Conservation (phyloP, 257 asterid species). For the Forsythia viridissima region DNA sequence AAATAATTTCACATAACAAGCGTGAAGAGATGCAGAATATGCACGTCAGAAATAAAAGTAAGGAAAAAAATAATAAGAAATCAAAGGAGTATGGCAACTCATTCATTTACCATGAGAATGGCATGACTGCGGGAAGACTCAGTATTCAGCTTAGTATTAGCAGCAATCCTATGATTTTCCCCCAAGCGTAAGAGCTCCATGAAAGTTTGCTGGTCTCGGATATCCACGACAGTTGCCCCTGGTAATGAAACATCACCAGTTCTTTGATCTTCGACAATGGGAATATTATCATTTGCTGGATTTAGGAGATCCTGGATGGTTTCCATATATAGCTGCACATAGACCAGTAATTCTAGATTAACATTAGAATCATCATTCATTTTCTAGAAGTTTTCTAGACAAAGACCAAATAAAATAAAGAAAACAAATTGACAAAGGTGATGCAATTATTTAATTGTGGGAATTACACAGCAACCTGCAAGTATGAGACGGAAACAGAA, state of each 20-base stretch:
- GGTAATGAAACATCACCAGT: constrained; percentile 96
- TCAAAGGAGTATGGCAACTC: constrained; percentile 6
- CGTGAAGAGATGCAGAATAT: neutral
- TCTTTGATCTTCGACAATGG: constrained; percentile 94
- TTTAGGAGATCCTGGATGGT: constrained; percentile 88
- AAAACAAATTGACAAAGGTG: constrained; percentile 6
- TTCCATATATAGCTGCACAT: constrained; percentile 93
- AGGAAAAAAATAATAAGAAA: neutral
- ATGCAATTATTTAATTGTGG: constrained; percentile 7
- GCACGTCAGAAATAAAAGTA: neutral
- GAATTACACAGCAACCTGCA: constrained; percentile 65
- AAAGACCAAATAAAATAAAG: constrained; percentile 20
- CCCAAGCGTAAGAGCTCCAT: constrained; percentile 86
- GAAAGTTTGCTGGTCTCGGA: constrained; percentile 87
- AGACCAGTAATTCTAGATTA: constrained; percentile 23
- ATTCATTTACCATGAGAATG: constrained; percentile 78
- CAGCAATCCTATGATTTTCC: constrained; percentile 97
- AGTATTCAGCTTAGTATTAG: constrained; percentile 93
- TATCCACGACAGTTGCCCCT: constrained; percentile 89
- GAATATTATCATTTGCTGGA: constrained; percentile 90
- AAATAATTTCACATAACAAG: constrained; percentile 3
- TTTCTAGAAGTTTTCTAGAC: constrained; percentile 14
- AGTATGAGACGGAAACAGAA: constrained; percentile 80
- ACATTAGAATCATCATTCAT: constrained; percentile 16
- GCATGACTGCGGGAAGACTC: constrained; percentile 99